Evolutionary conservation across 1,284 basidiomycete species (phyloP), one percentile per base, ranked within the genome.

Genomic region (Porogramme epimiltina): DNA sequence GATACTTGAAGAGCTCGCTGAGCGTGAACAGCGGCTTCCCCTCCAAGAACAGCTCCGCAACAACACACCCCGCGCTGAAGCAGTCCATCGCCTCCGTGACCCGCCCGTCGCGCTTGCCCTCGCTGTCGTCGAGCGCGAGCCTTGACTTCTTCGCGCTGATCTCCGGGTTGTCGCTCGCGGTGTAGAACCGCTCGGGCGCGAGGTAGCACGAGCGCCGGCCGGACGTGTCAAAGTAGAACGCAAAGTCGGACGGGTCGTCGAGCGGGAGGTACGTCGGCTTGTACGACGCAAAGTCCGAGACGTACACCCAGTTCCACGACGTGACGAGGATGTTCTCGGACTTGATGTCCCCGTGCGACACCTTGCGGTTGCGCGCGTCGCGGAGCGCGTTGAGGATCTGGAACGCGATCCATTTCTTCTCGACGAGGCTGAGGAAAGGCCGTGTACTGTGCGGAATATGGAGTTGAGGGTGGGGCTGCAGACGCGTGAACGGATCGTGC

Each of bases 321-420:
- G 95, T 96, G 52, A 99, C 93, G 45, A 99, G 84, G 53, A 99
- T 86, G 69, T 99, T 99, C 71, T 98, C 95, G 13, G 93, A 95
- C 72, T 99, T 99, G 75, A 99, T 89, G 68, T 99, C 96, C 13
- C 97, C 97, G 70, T 99, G 97, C 1, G 95, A 84, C 16, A 97
- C 79, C 74, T 95, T 82, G 54, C 88, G 84, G 48, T 85, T 86
- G 22, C 92, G 84, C 0, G 93, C 85, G 59, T 94, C 92, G 26
- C 88, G 82, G 53, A 99, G 80, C 2, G 89, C 93, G 25, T 84
- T 89, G 46, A 99, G 76, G 1, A 99, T 78, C 70, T 99, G 96
- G 67, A 95, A 99, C 0, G 91, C 88, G 56, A 99, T 93, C 97
- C 97, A 99, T 66, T 94, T 93, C 80, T 99, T 99, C 77, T 99